Evolutionary conservation across 345 rosid genomes (phyloP).

Genomic region (Fremontodendron californicum): DNA sequence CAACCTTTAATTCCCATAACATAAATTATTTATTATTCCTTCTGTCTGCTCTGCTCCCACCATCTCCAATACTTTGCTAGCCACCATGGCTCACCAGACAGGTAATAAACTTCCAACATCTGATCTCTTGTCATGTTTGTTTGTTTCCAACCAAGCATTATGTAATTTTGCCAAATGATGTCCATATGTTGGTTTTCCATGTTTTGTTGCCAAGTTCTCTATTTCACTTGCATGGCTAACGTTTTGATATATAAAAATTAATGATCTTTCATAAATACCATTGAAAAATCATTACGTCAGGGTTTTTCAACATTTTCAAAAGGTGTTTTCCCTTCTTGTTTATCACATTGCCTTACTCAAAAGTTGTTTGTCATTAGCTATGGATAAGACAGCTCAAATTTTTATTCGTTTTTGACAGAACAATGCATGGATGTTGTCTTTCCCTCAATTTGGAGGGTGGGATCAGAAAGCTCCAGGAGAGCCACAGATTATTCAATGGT

Average conservation of each 20-base stretch:
- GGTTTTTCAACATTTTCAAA: neutral
- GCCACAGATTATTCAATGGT: slow-evolving; percentile 59
- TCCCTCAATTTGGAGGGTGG: slow-evolving; percentile 88
- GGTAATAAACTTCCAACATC: neutral
- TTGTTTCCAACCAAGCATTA: neutral
- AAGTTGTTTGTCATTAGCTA: too few relatives aligned
- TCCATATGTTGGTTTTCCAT: neutral
- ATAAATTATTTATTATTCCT: neutral
- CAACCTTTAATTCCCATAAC: neutral
- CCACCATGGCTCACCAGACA: neutral
- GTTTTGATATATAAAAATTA: neutral
- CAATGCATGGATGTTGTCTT: slow-evolving; percentile 19
- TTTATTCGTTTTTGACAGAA: too few relatives aligned
- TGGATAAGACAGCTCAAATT: too few relatives aligned
- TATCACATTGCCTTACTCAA: too few relatives aligned
- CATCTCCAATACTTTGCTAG: neutral
- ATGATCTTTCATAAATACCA: too few relatives aligned
- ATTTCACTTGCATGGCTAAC: neutral
- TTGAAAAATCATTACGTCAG: too few relatives aligned
- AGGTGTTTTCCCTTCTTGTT: too few relatives aligned
- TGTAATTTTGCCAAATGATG: neutral
- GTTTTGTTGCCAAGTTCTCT: neutral
- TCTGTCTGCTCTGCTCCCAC: neutral
- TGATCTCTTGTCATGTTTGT: neutral
- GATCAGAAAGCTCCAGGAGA: slow-evolving; percentile 40